A percentile compares a stretch with the other conserved stretches of the same genome.
Evolutionary conservation across 2,329 filamentous ascomycete species (phyloP).

Genomic region (Stagonosporopsis chrysanthemi): DNA sequence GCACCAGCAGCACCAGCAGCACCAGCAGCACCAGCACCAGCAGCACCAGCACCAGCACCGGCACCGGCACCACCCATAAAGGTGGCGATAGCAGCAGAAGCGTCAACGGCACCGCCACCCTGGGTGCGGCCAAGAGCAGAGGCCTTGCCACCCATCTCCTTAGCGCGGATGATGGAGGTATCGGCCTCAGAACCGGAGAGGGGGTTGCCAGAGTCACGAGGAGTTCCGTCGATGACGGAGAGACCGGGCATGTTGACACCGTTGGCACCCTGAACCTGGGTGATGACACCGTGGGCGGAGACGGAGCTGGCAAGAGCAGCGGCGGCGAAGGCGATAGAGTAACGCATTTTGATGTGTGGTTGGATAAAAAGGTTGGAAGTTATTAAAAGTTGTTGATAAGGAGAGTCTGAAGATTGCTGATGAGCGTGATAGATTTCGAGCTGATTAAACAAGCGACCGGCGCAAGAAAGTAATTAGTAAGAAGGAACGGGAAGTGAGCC

Average conservation of each 20-base stretch:
- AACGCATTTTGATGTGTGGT: slow-evolving; percentile 55
- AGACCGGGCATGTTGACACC: slow-evolving; percentile 69
- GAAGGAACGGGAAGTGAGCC: slow-evolving; percentile 37
- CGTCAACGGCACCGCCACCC: slow-evolving; percentile 65
- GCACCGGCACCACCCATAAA: slow-evolving; percentile 60
- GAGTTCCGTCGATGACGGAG: slow-evolving; percentile 69
- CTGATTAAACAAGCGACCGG: slow-evolving; percentile 46
- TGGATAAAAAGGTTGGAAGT: slow-evolving; percentile 10
- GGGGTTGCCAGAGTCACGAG: slow-evolving; percentile 70
- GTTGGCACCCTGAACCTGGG: slow-evolving; percentile 65
- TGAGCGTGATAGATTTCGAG: slow-evolving; percentile 24
- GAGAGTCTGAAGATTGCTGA: slow-evolving; percentile 21
- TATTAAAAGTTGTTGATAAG: slow-evolving; percentile 22
- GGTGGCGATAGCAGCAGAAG: slow-evolving; percentile 62
- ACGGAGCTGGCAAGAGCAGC: slow-evolving; percentile 58
- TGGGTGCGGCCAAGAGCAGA: slow-evolving; percentile 70
- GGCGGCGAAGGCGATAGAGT: slow-evolving; percentile 56
- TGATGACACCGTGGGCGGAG: slow-evolving; percentile 66
- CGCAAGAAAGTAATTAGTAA: slow-evolving; percentile 45
- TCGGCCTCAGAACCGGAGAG: slow-evolving; percentile 71
- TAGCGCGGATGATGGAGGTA: slow-evolving; percentile 72
- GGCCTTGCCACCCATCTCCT: slow-evolving; percentile 64
- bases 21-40: slow-evolving; percentile 60
- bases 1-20: slow-evolving; percentile 12
- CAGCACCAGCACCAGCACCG: slow-evolving; percentile 38